Evolutionary conservation across 148 eudicot genomes (phyloP).

Genomic region (Amaranthus cruentus): DNA sequence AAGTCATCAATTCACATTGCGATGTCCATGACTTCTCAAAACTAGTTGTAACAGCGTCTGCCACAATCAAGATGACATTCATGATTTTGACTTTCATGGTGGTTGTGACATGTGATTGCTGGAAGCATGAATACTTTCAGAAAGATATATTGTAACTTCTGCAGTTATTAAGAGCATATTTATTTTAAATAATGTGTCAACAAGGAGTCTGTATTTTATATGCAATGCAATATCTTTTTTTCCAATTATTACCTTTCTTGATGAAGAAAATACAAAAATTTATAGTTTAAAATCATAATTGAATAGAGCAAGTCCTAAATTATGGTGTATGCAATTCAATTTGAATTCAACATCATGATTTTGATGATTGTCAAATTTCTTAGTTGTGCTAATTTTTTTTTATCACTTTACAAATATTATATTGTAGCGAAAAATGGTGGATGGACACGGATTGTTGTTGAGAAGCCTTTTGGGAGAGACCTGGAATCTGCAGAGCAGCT

Average conservation of each 20-base stretch:
- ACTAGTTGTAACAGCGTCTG: no score
- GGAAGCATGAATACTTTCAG: not conserved
- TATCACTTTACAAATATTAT: not conserved
- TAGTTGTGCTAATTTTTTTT: not conserved
- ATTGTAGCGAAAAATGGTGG: slow-evolving; percentile 81
- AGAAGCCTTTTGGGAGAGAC: slow-evolving; percentile 97
- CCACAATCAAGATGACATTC: no score
- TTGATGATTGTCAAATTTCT: not conserved
- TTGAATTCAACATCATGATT: not conserved
- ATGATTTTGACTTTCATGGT: not conserved
- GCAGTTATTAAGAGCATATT: not conserved
- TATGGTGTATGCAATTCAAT: not conserved
- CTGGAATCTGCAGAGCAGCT: slow-evolving; percentile 80
- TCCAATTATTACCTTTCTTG: not conserved
- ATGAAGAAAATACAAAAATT: not conserved
- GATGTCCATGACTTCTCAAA: no score
- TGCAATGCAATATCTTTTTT: not conserved
- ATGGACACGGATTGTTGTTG: slow-evolving; percentile 95
- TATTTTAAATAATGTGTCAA: not conserved
- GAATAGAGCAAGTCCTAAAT: not conserved
- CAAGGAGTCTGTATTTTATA: not conserved
- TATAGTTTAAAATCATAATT: not conserved
- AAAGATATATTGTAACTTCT: not conserved
- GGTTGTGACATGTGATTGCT: not conserved
- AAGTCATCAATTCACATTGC: no score